phyloP scores from a whole-genome alignment of 2,329 filamentous ascomycete species.

The Pochonia chlamydosporia region DNA sequence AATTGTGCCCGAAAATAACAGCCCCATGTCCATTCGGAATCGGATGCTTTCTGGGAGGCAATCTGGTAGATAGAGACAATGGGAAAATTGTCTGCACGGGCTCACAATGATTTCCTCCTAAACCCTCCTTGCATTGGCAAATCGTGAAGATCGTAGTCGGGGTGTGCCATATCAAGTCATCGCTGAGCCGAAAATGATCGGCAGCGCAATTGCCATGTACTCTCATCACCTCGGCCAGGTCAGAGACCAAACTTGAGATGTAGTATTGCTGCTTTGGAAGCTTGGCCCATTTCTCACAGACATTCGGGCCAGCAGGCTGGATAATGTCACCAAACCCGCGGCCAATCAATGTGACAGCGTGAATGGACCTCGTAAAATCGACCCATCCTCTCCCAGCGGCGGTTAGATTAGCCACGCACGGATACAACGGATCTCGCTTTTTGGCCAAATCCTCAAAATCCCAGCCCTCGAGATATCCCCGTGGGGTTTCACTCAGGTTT shows the following conservation, averaged over 20 bases:
- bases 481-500: slow-evolving; percentile 4
- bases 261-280: too few relatives aligned
- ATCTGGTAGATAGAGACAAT: neutral
- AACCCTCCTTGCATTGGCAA: neutral
- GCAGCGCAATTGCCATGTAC: neutral
- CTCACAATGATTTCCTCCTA: too few relatives aligned
- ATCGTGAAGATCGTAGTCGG: neutral
- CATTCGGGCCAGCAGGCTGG: too few relatives aligned
- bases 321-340: slow-evolving; percentile 14
- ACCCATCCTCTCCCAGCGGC: slow-evolving; percentile 15
- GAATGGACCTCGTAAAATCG: slow-evolving; percentile 16
- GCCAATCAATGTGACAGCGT: slow-evolving; percentile 17
- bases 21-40: slow-evolving; percentile 2
- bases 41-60: too few relatives aligned
- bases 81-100: neutral
- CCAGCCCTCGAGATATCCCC: slow-evolving; percentile 22
- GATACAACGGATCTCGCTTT: slow-evolving; percentile 10
- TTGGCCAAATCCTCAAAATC: slow-evolving; percentile 21
- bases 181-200: neutral
- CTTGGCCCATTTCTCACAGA: neutral
- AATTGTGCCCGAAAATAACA: slow-evolving; percentile 6
- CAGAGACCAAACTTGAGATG: too few relatives aligned
- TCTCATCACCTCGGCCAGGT: neutral
- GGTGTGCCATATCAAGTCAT: neutral
- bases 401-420: slow-evolving; percentile 14